A percentile compares a stretch with the other conserved stretches of the same genome.
These are phyloP conservation scores for Aspergillus bertholletiae DNA, from an alignment of 495 filamentous ascomycete species.

Conservation along the genomic window DNA sequence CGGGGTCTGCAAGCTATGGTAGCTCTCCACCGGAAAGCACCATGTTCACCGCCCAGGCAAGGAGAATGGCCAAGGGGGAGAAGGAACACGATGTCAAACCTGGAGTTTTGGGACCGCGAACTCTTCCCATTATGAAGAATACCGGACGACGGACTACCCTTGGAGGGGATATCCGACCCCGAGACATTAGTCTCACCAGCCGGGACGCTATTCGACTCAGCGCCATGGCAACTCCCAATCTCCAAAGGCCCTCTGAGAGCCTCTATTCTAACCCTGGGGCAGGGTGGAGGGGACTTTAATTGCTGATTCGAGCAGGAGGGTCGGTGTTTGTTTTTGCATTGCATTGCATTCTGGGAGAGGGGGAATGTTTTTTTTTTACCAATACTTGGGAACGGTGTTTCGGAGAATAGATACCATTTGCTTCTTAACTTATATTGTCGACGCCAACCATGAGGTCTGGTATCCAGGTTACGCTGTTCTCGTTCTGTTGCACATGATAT, in stretches of 20 bases:
- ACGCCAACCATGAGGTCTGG: slow-evolving; percentile 8
- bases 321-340: slow-evolving; percentile 9
- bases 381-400: slow-evolving; percentile 27
- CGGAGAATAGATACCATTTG: slow-evolving; percentile 34
- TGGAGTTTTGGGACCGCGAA: slow-evolving; percentile 62
- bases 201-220: slow-evolving; percentile 47
- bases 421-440: slow-evolving; percentile 10
- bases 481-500: background rate
- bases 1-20: slow-evolving; percentile 49
- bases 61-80: slow-evolving; percentile 67
- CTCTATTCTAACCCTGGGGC: slow-evolving; percentile 7
- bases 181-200: slow-evolving; percentile 38
- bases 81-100: slow-evolving; percentile 52
- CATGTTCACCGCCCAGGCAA: slow-evolving; percentile 68
- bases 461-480: slow-evolving; percentile 5
- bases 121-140: slow-evolving; percentile 62
- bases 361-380: background rate
- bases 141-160: slow-evolving; percentile 49
- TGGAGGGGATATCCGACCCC: slow-evolving; percentile 45
- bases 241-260: slow-evolving; percentile 15
- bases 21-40: slow-evolving; percentile 55
- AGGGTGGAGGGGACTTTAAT: slow-evolving; percentile 13
- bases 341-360: slow-evolving; percentile 9
- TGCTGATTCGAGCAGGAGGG: slow-evolving; percentile 14
- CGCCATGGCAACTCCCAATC: slow-evolving; percentile 26